Evolutionary conservation across 352 stramenopile species (phyloP), one percentile per base, ranked within the genome.

Genomic region (Globisporangium recalcitrans): DNA sequence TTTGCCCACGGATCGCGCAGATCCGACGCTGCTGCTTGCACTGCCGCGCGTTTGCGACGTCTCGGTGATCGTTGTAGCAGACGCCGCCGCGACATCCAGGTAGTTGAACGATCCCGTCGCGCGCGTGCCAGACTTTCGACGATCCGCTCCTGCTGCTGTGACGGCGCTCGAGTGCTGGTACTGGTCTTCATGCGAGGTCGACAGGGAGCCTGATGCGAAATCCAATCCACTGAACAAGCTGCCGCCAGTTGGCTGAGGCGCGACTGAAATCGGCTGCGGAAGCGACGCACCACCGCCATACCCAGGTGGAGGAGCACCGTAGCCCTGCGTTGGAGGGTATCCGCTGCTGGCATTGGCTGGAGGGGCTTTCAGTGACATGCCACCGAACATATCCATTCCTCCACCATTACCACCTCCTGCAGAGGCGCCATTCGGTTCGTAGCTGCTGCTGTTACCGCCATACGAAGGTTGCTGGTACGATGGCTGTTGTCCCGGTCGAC

Each of bases 361-460:
- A 10, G 70, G 64, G 26, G 71, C 63, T 67, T 80, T 85, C 21
- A 92, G 22, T 6, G 83, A 78, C 83, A 92, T 92, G 11, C 83
- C 83, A 27, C 77, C 81, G 67, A 92, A 92, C 83, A 92, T 92
- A 52, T 88, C 76, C 32, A 46, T 46, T 21, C 76, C 63, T 1
- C 62, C 67, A 27, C 64, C 60, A 3, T 58, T 65, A 22, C 64
- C 60, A 22, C 27, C 55, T 31, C 13, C 16, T 46, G 38, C 4
- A 6, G 58, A 26, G 26, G 52, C 22, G 11, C 29, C 44, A 22
- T 51, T 62, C 34, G 46, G 60, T 44, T 64, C 65, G 47, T 68
- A 58, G 44, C 29, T 53, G 29, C 42, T 40, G 27, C 51, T 38
- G 32, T 52, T 66, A 49, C 62, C 49, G 13, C 36, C 42, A 59